Evolutionary conservation across 805 yeast species (phyloP).

Genomic region (Yarrowia bubula): DNA sequence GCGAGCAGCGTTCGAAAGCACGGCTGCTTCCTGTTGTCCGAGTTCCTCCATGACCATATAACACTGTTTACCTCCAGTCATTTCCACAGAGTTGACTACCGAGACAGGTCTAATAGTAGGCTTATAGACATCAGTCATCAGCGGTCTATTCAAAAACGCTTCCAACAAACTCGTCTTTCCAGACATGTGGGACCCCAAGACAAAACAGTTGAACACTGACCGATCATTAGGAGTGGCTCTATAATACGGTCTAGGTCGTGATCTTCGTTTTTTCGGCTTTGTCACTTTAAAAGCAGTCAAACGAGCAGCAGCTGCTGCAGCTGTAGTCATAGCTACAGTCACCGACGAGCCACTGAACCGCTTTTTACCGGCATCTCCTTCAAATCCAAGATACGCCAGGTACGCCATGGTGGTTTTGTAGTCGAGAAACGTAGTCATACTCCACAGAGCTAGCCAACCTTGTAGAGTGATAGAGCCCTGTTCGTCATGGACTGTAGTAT

Average conservation of each 20-base stretch:
- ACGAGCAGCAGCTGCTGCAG: slow-evolving; percentile 20
- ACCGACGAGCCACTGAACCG: slow-evolving; percentile 1
- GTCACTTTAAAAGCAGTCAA: slow-evolving; percentile 59
- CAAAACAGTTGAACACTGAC: slow-evolving; percentile 86
- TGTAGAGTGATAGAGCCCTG: slow-evolving; percentile 87
- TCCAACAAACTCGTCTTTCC: slow-evolving; percentile 87
- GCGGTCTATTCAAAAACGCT: slow-evolving; percentile 73
- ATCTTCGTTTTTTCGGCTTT: slow-evolving; percentile 69
- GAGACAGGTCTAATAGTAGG: slow-evolving; percentile 80
- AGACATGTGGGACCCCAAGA: slow-evolving; percentile 78
- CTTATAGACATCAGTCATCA: slow-evolving; percentile 59
- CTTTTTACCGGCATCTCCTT: slow-evolving; percentile 37
- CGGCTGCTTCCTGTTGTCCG: slow-evolving; percentile 81
- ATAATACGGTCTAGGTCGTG: slow-evolving; percentile 61
- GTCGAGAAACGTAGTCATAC: slow-evolving; percentile 88
- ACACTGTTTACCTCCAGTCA: slow-evolving; percentile 93
- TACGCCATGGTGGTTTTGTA: slow-evolving; percentile 82
- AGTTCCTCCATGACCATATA: slow-evolving; percentile 86
- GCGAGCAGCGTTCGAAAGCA: slow-evolving; percentile 64
- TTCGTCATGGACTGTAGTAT: slow-evolving; percentile 84
- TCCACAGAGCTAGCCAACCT: slow-evolving; percentile 99
- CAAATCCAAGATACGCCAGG: slow-evolving; percentile 86
- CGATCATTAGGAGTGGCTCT: slow-evolving; percentile 73
- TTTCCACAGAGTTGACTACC: slow-evolving; percentile 88
- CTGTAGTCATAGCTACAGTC: background rate